These are phyloP conservation scores for Alternaria arbusti DNA, from an alignment of 2,329 filamentous ascomycete species.

Conservation along the genomic window DNA sequence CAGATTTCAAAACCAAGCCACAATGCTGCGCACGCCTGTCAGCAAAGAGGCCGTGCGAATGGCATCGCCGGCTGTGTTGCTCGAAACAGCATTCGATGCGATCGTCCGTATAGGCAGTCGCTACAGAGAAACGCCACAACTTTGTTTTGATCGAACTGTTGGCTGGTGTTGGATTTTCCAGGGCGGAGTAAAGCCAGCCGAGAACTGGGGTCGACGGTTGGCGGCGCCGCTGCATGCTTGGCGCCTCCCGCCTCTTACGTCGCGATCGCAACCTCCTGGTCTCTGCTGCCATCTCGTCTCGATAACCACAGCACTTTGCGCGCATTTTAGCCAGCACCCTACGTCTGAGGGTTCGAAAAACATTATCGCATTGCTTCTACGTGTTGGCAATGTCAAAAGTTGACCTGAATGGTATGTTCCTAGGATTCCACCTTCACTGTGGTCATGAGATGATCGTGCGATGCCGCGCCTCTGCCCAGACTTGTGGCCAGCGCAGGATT, in stretches of 20 bases:
- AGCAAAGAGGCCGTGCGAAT: neutral
- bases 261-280: conserved; percentile 16
- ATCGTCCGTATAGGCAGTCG: neutral
- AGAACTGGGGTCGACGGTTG: conserved; percentile 17
- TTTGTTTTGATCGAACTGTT: conserved; percentile 1
- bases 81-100: conserved; percentile 20
- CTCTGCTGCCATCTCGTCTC: neutral
- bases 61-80: conserved; percentile 15
- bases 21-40: neutral
- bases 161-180: neutral
- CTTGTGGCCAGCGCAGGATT: conserved; percentile 7
- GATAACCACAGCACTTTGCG: neutral
- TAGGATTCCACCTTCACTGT: neutral
- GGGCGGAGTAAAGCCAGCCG: conserved; percentile 12
- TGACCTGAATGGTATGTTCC: neutral
- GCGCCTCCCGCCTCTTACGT: conserved; percentile 18
- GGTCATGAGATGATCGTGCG: conserved; percentile 9
- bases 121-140: conserved; percentile 6
- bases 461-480: conserved; percentile 24
- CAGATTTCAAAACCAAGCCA: neutral
- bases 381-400: neutral
- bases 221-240: conserved; percentile 13
- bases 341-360: neutral
- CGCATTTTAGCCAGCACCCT: neutral
- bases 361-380: neutral